Conservation (phyloP, 139 green algal species). For the Chlorella ohadii region DNA sequence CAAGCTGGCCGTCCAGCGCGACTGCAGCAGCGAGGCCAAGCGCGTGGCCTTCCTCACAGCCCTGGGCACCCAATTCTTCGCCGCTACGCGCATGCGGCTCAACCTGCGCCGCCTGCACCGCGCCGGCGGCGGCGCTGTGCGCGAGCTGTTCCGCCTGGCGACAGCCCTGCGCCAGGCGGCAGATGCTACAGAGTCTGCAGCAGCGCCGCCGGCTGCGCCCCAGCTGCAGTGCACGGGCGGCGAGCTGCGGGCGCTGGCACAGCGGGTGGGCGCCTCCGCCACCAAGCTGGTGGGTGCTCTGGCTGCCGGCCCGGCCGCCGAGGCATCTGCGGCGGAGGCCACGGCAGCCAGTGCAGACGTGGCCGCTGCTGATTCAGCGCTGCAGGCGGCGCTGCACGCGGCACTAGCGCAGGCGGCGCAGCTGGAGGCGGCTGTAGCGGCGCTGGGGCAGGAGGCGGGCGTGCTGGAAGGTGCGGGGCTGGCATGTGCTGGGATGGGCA, state of each 20-base stretch:
- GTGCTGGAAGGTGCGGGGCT: not conserved
- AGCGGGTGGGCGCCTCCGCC: too few species aligned
- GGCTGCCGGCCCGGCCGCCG: too few species aligned
- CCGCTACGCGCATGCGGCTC: conserved; percentile 81
- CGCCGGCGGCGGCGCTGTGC: conserved; percentile 76
- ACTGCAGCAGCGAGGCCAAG: conserved; percentile 81
- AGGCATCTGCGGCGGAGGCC: too few species aligned
- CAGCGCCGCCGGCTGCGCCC: not conserved
- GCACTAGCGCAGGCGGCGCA: not conserved
- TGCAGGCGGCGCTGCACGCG: conserved; percentile 36
- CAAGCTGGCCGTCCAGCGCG: conserved; percentile 22
- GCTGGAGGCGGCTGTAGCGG: conserved; percentile 13
- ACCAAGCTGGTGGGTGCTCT: too few species aligned
- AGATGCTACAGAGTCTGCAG: not conserved
- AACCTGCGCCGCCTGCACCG: conserved; percentile 88
- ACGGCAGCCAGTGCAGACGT: not conserved
- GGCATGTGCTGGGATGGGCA: not conserved
- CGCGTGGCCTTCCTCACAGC: conserved; percentile 80
- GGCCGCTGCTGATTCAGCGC: not conserved
- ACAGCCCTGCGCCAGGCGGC: not conserved
- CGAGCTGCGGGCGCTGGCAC: too few species aligned
- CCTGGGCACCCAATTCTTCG: conserved; percentile 66
- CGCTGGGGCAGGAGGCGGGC: conserved; percentile 26
- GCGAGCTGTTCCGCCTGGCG: conserved; percentile 86
- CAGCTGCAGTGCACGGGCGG: too few species aligned